phyloP scores from a whole-genome alignment of 352 stramenopile genomes.

The Phytophthora vignae region DNA sequence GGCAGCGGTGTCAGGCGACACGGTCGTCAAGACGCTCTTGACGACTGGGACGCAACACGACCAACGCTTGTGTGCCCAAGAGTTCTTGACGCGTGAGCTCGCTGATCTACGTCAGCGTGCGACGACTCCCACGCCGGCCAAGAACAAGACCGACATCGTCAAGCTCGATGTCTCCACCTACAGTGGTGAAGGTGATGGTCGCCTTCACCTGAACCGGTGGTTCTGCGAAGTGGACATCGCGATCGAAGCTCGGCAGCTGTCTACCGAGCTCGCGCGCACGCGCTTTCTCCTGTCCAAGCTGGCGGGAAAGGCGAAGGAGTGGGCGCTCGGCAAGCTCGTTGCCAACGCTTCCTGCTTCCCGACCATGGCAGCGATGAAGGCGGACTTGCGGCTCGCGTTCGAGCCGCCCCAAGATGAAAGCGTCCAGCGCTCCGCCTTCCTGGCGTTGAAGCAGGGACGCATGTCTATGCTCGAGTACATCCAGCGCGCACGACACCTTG shows the following conservation, averaged over 20 bases:
- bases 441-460: conserved; percentile 24
- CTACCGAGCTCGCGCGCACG: background rate
- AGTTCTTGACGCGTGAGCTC: conserved; percentile 24
- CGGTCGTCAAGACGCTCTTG: too few relatives aligned
- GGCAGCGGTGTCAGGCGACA: too few relatives aligned
- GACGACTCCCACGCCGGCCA: conserved; percentile 15
- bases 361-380: conserved; percentile 3
- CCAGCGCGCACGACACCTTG: conserved; percentile 28
- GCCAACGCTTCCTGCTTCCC: conserved; percentile 18
- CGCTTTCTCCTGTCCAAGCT: background rate
- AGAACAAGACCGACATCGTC: conserved; percentile 27
- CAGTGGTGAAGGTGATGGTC: conserved; percentile 15
- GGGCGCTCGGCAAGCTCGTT: conserved; percentile 23
- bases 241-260: background rate
- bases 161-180: conserved; percentile 43
- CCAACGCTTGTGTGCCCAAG: background rate
- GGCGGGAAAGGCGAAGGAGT: background rate
- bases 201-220: conserved; percentile 27
- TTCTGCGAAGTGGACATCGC: conserved; percentile 35
- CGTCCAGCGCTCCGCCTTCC: conserved; percentile 9
- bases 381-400: conserved; percentile 16
- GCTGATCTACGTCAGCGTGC: conserved; percentile 12
- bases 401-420: conserved; percentile 30
- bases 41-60: too few relatives aligned
- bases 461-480: conserved; percentile 31